Conservation (phyloP, 2,329 filamentous ascomycete species). For the Colletotrichum sp. region DNA sequence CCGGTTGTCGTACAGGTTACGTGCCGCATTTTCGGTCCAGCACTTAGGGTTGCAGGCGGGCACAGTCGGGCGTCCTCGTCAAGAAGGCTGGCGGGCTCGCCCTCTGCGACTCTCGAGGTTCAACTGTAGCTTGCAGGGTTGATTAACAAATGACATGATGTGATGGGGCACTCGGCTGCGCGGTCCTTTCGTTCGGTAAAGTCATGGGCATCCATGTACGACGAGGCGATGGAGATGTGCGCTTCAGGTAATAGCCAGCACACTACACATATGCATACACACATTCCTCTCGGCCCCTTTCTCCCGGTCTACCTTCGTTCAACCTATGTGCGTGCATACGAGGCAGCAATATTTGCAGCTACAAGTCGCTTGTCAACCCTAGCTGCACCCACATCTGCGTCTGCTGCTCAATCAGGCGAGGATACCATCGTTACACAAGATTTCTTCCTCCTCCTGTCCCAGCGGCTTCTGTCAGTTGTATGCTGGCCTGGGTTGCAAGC, state of each 20-base stretch:
- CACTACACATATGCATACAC: background rate
- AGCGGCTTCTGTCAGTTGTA: background rate
- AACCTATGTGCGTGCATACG: background rate
- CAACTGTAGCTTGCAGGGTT: background rate
- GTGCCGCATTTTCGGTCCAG: background rate
- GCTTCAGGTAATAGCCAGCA: background rate
- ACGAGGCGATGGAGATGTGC: background rate
- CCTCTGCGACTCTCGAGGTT: background rate
- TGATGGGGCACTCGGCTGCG: background rate
- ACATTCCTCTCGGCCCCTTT: background rate
- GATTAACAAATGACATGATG: background rate
- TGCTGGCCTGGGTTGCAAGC: background rate
- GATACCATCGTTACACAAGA: background rate
- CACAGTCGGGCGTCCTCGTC: background rate
- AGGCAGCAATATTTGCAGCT: background rate
- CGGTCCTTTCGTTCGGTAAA: background rate
- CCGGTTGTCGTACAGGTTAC: background rate
- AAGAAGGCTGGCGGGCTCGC: background rate
- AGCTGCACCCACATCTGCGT: background rate
- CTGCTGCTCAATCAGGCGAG: background rate
- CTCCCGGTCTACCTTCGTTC: background rate
- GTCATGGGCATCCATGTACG: background rate
- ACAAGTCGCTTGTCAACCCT: background rate
- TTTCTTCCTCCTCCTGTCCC: too few species aligned
- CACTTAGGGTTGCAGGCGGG: background rate